A percentile compares a stretch with the other conserved stretches of the same genome.
Evolutionary conservation across 768 basidiomycete genomes (phyloP).

Genomic region (Russula virescens): DNA sequence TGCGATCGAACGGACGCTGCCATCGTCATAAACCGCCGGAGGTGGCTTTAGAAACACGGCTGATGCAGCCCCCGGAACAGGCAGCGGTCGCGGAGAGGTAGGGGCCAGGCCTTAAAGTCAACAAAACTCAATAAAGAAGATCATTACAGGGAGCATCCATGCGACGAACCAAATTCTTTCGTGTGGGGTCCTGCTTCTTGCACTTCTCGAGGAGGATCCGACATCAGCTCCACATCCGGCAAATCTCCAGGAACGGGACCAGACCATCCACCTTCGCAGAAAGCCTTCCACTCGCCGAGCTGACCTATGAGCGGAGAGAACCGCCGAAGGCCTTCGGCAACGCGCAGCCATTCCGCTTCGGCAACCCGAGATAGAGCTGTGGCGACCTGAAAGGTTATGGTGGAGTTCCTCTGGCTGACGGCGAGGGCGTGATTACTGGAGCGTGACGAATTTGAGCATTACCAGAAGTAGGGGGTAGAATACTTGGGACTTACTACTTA

Average conservation of each 20-base stretch:
- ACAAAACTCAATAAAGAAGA: background rate
- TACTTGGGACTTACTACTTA: conserved; percentile 53
- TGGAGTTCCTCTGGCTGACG: conserved; percentile 55
- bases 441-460: background rate
- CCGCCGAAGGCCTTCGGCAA: conserved; percentile 66
- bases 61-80: conserved; percentile 4
- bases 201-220: background rate
- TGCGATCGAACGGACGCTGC: conserved; percentile 39
- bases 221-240: conserved; percentile 28
- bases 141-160: background rate
- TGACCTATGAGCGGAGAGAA: conserved; percentile 60
- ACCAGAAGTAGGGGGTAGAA: background rate
- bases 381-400: conserved; percentile 55
- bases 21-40: conserved; percentile 22
- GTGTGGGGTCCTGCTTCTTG: background rate
- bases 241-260: conserved; percentile 45
- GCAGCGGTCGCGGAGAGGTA: background rate
- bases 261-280: conserved; percentile 74
- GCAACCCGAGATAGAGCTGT: conserved; percentile 64
- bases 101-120: conserved; percentile 3
- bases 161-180: conserved; percentile 1
- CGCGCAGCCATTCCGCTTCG: conserved; percentile 70
- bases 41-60: conserved; percentile 1
- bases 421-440: conserved; percentile 63
- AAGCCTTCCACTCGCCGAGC: conserved; percentile 65